Conservation (phyloP, 2,329 filamentous ascomycete species). For the Tolypocladium endophyticum region DNA sequence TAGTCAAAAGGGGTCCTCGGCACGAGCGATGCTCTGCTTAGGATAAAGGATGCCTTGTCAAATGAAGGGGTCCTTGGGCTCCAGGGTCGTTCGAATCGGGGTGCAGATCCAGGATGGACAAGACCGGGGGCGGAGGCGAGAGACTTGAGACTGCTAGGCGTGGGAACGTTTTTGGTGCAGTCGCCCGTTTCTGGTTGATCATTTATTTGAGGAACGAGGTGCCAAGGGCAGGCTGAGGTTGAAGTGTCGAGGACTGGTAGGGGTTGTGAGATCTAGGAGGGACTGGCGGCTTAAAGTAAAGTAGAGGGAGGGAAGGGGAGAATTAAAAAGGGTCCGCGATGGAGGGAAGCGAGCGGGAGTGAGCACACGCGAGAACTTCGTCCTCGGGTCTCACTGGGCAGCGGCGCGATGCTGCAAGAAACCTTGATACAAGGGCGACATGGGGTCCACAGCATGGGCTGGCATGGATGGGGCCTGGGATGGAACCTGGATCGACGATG, state of each 20-base stretch:
- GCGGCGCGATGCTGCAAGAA: not conserved
- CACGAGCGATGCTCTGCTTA: not conserved
- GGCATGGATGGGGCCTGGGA: not conserved
- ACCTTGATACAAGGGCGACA: not conserved
- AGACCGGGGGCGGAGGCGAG: not conserved
- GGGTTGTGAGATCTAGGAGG: not conserved
- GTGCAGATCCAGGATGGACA: not conserved
- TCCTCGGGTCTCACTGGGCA: not conserved
- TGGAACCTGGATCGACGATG: not conserved
- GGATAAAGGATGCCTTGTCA: not conserved
- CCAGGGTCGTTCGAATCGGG: not conserved
- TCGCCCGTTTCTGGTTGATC: not conserved
- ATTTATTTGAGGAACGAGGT: not conserved
- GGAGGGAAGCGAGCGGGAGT: not conserved
- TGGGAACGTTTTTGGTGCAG: not conserved
- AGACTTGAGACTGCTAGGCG: not conserved
- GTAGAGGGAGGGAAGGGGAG: not conserved
- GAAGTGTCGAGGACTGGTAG: not conserved
- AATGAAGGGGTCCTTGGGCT: not conserved
- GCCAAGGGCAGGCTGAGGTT: not conserved
- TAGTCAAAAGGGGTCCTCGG: not conserved
- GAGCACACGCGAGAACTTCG: not conserved
- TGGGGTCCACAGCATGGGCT: not conserved
- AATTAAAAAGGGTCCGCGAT: not conserved
- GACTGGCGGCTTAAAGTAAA: not conserved